phyloP scores from a whole-genome alignment of 805 yeast genomes.

The Danielozyma ontarioensis region DNA sequence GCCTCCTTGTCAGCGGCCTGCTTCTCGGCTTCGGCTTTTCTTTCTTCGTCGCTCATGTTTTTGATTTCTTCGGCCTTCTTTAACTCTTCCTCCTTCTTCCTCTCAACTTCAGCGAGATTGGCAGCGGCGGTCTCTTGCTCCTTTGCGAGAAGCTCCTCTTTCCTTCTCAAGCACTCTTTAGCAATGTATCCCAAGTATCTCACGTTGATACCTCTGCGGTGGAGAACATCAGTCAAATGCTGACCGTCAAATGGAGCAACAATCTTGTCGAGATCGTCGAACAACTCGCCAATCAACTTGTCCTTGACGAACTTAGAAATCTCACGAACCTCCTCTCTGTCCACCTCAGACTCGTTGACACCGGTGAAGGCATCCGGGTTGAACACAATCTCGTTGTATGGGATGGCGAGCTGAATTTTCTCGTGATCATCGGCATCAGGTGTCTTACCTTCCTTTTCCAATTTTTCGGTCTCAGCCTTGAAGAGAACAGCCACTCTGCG shows the following conservation, averaged over 20 bases:
- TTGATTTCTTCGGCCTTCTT: conserved; percentile 12
- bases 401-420: conserved; percentile 48
- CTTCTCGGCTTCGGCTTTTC: conserved; percentile 14
- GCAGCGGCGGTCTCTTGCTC: conserved; percentile 16
- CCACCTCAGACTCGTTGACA: conserved; percentile 38
- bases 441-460: conserved; percentile 30
- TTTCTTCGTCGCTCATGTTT: conserved; percentile 4
- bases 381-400: conserved; percentile 50
- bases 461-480: conserved; percentile 43
- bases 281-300: conserved; percentile 56
- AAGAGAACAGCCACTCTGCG: conserved; percentile 52
- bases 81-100: conserved; percentile 19
- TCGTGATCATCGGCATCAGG: conserved; percentile 29
- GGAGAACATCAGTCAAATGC: conserved; percentile 65
- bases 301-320: conserved; percentile 60
- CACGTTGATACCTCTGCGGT: conserved; percentile 78
- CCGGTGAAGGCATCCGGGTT: conserved; percentile 76
- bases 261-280: conserved; percentile 50
- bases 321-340: conserved; percentile 61
- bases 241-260: conserved; percentile 76
- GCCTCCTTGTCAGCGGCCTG: conserved; percentile 16
- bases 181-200: conserved; percentile 78
- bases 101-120: conserved; percentile 22
- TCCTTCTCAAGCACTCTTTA: conserved; percentile 19
- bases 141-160: conserved; percentile 10